Conservation (phyloP, 495 filamentous ascomycete species). For the Penicillium steckii region DNA sequence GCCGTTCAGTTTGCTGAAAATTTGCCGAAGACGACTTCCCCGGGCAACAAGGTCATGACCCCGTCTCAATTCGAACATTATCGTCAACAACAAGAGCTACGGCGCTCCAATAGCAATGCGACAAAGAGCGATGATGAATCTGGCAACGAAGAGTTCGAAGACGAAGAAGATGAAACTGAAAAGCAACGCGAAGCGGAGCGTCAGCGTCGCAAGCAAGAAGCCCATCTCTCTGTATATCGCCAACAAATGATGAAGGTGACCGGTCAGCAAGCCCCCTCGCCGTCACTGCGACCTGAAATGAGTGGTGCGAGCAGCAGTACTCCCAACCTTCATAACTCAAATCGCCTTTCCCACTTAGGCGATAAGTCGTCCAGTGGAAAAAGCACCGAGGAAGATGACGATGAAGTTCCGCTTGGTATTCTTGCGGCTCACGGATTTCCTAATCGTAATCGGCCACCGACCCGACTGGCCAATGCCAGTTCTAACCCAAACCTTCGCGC, state of each 20-base stretch:
- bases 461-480: constrained; percentile 60
- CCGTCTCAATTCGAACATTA: constrained; percentile 85
- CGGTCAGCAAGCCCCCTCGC: constrained; percentile 60
- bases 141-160: constrained; percentile 62
- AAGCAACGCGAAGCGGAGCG: constrained; percentile 68
- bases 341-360: constrained; percentile 30
- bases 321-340: constrained; percentile 35
- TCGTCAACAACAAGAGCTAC: constrained; percentile 72
- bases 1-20: constrained; percentile 48
- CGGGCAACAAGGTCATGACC: constrained; percentile 79
- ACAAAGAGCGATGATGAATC: constrained; percentile 49
- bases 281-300: constrained; percentile 37
- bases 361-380: constrained; percentile 44
- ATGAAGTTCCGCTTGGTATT: constrained; percentile 85
- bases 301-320: constrained; percentile 44
- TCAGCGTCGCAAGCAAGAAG: constrained; percentile 85
- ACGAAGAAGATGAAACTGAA: constrained; percentile 84
- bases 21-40: constrained; percentile 37
- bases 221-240: constrained; percentile 84
- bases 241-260: constrained; percentile 98
- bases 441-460: constrained; percentile 75
- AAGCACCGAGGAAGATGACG: constrained; percentile 70
- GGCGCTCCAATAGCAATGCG: constrained; percentile 48
- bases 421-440: constrained; percentile 92
- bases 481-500: constrained; percentile 55